phyloP scores from a whole-genome alignment of 306 rosid species.

The Arachis hypogaea region DNA sequence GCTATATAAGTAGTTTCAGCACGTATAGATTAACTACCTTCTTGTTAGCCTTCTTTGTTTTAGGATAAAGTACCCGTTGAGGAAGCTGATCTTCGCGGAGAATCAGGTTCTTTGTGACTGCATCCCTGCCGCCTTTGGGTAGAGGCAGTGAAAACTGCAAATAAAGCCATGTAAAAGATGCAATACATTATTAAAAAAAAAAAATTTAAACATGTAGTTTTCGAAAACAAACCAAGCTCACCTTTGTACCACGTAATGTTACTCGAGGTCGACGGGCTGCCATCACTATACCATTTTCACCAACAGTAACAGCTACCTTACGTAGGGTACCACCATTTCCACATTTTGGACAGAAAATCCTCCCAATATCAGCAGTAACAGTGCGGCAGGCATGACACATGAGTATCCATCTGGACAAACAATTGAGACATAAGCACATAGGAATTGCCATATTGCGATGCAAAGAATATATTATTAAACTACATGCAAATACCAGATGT shows the following conservation, averaged over 20 bases:
- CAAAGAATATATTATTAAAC: neutral
- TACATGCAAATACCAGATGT: constrained; percentile 5
- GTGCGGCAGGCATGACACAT: constrained; percentile 90
- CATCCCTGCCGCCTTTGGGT: constrained; percentile 92
- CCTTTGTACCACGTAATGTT: constrained; percentile 92
- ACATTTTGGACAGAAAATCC: constrained; percentile 91
- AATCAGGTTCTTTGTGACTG: constrained; percentile 76
- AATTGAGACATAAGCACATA: constrained; percentile 30
- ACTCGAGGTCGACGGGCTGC: constrained; percentile 77
- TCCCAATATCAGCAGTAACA: constrained; percentile 85
- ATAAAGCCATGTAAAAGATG: constrained; percentile 36
- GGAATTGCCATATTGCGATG: neutral
- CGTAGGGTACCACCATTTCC: constrained; percentile 98
- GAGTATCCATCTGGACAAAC: constrained; percentile 80
- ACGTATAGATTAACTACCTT: constrained; percentile 45
- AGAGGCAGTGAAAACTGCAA: constrained; percentile 85
- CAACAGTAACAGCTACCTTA: constrained; percentile 97
- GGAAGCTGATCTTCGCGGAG: constrained; percentile 99
- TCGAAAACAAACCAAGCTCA: constrained; percentile 34
- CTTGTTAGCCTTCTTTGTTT: constrained; percentile 69
- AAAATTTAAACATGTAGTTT: no score
- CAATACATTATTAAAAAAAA: neutral
- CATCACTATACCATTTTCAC: constrained; percentile 83
- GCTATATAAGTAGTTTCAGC: constrained; percentile 6
- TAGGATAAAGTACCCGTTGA: constrained; percentile 80